Conservation (phyloP, 306 rosid species). For the Nissolia schottii region DNA sequence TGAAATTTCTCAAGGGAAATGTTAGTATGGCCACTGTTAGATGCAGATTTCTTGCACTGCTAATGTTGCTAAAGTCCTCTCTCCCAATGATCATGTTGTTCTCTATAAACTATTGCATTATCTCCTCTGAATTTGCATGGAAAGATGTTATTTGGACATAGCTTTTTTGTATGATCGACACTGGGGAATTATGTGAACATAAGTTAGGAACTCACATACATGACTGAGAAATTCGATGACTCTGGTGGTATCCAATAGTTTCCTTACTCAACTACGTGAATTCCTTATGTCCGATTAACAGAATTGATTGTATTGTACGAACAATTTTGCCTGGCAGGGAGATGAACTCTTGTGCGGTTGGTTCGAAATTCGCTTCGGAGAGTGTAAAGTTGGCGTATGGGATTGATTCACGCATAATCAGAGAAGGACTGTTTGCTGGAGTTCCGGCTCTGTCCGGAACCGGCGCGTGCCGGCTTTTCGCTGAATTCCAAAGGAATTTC, state of each 20-base stretch:
- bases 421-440: constrained; percentile 67
- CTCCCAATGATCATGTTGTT: background rate
- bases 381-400: constrained; percentile 84
- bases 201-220: no score
- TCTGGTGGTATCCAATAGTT: no score
- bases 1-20: background rate
- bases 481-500: constrained; percentile 74
- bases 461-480: constrained; percentile 82
- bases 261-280: no score
- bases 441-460: constrained; percentile 86
- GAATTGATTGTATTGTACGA: background rate
- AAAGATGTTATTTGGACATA: no score
- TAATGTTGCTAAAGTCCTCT: background rate
- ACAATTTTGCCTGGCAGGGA: constrained; percentile 23
- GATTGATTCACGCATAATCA: constrained; percentile 55
- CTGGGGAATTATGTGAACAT: no score
- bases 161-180: no score
- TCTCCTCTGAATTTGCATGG: background rate
- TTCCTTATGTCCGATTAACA: no score
- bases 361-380: constrained; percentile 39
- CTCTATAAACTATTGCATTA: background rate
- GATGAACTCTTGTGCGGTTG: background rate
- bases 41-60: background rate
- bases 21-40: background rate
- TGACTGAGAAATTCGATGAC: no score